Evolutionary conservation across 257 asterid genomes (phyloP), one percentile per base, ranked within the genome.

Genomic region (Paulownia fortunei): DNA sequence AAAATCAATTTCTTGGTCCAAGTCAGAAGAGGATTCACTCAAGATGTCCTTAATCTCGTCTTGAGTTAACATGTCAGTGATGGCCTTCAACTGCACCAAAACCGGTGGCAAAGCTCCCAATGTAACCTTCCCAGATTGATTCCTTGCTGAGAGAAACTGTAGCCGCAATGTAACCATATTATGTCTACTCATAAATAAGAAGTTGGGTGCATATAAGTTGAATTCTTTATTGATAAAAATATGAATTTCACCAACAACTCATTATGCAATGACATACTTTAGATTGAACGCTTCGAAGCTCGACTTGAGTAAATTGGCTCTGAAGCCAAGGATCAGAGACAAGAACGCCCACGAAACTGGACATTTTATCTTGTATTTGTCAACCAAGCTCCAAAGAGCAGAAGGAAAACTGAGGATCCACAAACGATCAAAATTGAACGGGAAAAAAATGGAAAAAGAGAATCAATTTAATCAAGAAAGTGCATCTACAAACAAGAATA

Each of bases 301-400:
- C 97, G 55, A 92, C 94, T 87, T 92, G 97, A 64, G 97, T 90
- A 76, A 92, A 92, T 79, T 92, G 97, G 87, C 89, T 89, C 83
- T 92, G 97, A 83, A 92, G 97, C 93, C 88, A 79, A 66, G 83
- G 87, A 84, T 92, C 97, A 68, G 97, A 87, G 67, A 92, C 93
- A 49, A 90, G 2, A 79, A 92, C 92, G 6, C 96, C 97, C 73
- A 76, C 89, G 76, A 83, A 92, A 81, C 89, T 80, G 23, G 96
- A 90, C 96, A 90, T 88, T 77, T 69, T 78, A 42, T 64, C 73
- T 30, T 34, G 8, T 76, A 62, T 55, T 70, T 69, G 15, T 56
- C 65, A 8, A 73, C 60, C 39, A 74, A 15, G 60, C 39, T 78
- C 78, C 30, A 10, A 6, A 16, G 34, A 24, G 13, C 32, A 60